Conservation (phyloP, 2,329 filamentous ascomycete species). For the Byssochlamys sp. region DNA sequence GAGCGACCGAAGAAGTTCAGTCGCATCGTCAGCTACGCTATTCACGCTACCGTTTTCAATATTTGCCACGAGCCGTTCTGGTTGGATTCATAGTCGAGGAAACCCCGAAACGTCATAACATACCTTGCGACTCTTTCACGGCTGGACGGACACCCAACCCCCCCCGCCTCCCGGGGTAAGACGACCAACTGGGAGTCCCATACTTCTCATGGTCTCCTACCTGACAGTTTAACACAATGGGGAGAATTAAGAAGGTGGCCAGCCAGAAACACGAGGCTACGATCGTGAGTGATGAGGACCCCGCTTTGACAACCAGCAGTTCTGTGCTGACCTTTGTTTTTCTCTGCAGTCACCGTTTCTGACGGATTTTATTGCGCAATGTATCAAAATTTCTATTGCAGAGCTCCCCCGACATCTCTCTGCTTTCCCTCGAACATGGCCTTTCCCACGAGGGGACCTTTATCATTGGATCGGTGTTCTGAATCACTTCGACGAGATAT, state of each 20-base stretch:
- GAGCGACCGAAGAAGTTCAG: slow-evolving; percentile 7
- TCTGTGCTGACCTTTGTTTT: slow-evolving; percentile 16
- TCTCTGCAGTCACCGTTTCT: slow-evolving; percentile 69
- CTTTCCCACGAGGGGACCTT: slow-evolving; percentile 85
- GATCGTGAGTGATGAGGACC: slow-evolving; percentile 30
- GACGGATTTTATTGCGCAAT: slow-evolving; percentile 64
- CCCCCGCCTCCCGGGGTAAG: slow-evolving; percentile 18
- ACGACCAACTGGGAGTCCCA: slow-evolving; percentile 15
- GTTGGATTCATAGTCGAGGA: slow-evolving; percentile 14
- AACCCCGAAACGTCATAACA: slow-evolving; percentile 31
- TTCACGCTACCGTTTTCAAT: background rate
- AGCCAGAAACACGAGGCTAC: slow-evolving; percentile 44
- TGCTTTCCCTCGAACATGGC: slow-evolving; percentile 81
- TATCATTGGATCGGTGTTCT: slow-evolving; percentile 96
- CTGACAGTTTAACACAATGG: slow-evolving; percentile 31
- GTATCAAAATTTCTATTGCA: slow-evolving; percentile 55
- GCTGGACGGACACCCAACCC: slow-evolving; percentile 17
- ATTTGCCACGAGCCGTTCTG: background rate
- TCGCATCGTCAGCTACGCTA: background rate
- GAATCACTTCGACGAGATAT: slow-evolving; percentile 82
- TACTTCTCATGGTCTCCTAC: slow-evolving; percentile 34
- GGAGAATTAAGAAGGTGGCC: slow-evolving; percentile 46
- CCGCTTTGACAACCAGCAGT: slow-evolving; percentile 5
- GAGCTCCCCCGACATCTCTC: slow-evolving; percentile 67
- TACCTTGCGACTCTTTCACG: slow-evolving; percentile 18